Percentiles rank a stretch among this genome's conserved stretches.
Conservation (phyloP, 768 basidiomycete genomes). For the Rubroboletus pulcherrimus region DNA sequence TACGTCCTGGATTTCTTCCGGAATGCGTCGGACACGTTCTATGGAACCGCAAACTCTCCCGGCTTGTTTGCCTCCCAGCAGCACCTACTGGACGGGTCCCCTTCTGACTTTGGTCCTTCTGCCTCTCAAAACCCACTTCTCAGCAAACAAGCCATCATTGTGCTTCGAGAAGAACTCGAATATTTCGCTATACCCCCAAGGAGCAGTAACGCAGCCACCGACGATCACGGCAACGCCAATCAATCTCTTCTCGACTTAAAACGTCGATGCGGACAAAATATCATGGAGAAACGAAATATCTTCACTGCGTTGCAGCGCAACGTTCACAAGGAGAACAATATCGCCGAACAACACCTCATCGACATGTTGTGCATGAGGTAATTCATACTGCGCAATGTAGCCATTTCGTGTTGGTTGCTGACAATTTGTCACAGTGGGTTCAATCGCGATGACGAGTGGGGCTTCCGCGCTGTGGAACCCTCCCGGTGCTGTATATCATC, state of each 20-base stretch:
- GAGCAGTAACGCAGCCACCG: slow-evolving; percentile 56
- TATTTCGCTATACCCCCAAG: slow-evolving; percentile 95
- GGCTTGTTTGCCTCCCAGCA: slow-evolving; percentile 80
- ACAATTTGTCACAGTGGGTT: slow-evolving; percentile 60
- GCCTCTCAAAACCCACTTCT: slow-evolving; percentile 87
- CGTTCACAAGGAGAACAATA: slow-evolving; percentile 98
- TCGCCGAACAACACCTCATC: slow-evolving; percentile 98
- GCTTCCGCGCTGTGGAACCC: slow-evolving; percentile 93
- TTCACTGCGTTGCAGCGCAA: slow-evolving; percentile 98
- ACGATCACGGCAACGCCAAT: slow-evolving; percentile 79
- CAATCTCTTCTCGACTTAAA: slow-evolving; percentile 76
- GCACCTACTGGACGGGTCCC: slow-evolving; percentile 64
- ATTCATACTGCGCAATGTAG: slow-evolving; percentile 10
- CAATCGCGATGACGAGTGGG: slow-evolving; percentile 97
- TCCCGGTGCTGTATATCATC: slow-evolving; percentile 97
- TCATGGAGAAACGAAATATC: slow-evolving; percentile 88
- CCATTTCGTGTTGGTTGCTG: slow-evolving; percentile 5
- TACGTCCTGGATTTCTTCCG: slow-evolving; percentile 93
- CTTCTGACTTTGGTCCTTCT: slow-evolving; percentile 57
- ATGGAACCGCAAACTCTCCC: slow-evolving; percentile 71
- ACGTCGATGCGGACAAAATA: slow-evolving; percentile 77
- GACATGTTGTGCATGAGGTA: slow-evolving; percentile 99
- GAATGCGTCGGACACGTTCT: slow-evolving; percentile 83
- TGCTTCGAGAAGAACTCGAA: slow-evolving; percentile 95
- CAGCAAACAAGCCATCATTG: slow-evolving; percentile 96